Conservation (phyloP, 2,329 filamentous ascomycete genomes). For the Lachnellula hyalina region DNA sequence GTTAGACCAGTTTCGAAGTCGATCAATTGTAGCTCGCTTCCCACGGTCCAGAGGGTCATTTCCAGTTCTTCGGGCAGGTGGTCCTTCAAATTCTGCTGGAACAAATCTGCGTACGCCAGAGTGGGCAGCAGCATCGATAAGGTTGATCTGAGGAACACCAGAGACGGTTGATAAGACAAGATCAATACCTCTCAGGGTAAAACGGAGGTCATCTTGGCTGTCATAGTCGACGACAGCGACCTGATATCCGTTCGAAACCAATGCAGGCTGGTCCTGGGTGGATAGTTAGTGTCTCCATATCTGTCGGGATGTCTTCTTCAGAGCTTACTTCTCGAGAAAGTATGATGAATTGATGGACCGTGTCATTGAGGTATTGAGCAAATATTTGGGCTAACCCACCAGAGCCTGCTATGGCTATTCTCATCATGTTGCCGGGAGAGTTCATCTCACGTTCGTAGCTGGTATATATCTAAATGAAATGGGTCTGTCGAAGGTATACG, state of each 20-base stretch:
- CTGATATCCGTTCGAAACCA: constrained; percentile 47
- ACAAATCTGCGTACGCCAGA: constrained; percentile 64
- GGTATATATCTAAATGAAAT: neutral
- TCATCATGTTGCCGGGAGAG: constrained; percentile 38
- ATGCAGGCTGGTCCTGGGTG: constrained; percentile 32
- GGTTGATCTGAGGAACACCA: constrained; percentile 59
- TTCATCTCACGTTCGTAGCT: neutral
- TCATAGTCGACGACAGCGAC: constrained; percentile 65
- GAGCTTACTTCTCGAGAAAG: constrained; percentile 57
- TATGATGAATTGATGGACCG: constrained; percentile 64
- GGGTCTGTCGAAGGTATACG: neutral
- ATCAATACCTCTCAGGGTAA: constrained; percentile 65
- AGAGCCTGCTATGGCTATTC: constrained; percentile 57
- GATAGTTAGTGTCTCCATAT: constrained; percentile 6
- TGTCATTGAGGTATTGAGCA: constrained; percentile 55
- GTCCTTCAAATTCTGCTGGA: constrained; percentile 71
- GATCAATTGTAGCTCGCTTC: constrained; percentile 49
- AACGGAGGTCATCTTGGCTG: constrained; percentile 52
- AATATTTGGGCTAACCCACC: constrained; percentile 54
- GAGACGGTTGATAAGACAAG: constrained; percentile 70
- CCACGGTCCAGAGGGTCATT: constrained; percentile 58
- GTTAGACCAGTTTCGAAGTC: constrained; percentile 49
- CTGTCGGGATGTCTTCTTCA: neutral
- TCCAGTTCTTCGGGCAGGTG: constrained; percentile 46
- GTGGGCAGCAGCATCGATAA: constrained; percentile 65